These are phyloP conservation scores for Trichoderma sp. DNA, from an alignment of 2,329 filamentous ascomycete species.

Conservation along the genomic window DNA sequence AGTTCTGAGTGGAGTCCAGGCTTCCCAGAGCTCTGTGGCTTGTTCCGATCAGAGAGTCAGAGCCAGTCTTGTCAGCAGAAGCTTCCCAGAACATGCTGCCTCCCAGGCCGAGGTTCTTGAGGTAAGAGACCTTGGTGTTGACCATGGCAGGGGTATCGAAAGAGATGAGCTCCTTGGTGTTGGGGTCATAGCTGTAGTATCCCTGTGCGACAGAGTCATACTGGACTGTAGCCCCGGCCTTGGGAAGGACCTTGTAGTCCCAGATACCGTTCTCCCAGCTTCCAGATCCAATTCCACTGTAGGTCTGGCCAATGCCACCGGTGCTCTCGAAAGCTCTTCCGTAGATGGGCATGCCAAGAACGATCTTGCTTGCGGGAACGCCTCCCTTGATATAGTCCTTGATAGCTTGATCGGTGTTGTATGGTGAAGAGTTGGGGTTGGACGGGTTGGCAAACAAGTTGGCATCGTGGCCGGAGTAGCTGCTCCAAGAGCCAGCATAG, in stretches of 20 bases:
- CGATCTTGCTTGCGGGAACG: slow-evolving; percentile 66
- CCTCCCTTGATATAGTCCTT: slow-evolving; percentile 64
- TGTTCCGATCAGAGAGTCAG: slow-evolving; percentile 61
- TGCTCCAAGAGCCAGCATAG: slow-evolving; percentile 72
- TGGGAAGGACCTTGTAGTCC: slow-evolving; percentile 79
- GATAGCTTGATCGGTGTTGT: slow-evolving; percentile 67
- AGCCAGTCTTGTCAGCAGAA: slow-evolving; percentile 64
- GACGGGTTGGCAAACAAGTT: slow-evolving; percentile 63
- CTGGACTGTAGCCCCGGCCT: slow-evolving; percentile 56
- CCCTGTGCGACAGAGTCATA: slow-evolving; percentile 62
- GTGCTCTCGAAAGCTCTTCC: slow-evolving; percentile 44
- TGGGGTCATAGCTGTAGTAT: slow-evolving; percentile 69
- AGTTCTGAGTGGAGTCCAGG: slow-evolving; percentile 52
- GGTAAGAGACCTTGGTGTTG: slow-evolving; percentile 64
- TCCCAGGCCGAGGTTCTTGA: slow-evolving; percentile 63
- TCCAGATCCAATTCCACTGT: slow-evolving; percentile 64
- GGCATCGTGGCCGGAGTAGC: slow-evolving; percentile 65
- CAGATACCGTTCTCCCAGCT: slow-evolving; percentile 74
- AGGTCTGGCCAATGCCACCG: slow-evolving; percentile 65
- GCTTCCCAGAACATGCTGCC: slow-evolving; percentile 89
- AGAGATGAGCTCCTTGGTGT: slow-evolving; percentile 63
- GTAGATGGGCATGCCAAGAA: slow-evolving; percentile 73
- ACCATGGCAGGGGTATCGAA: slow-evolving; percentile 68
- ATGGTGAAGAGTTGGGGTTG: slow-evolving; percentile 65
- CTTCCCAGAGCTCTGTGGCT: slow-evolving; percentile 44